Evolutionary conservation across 2,329 filamentous ascomycete species (phyloP), one percentile per base, ranked within the genome.

Genomic region (Drechslera avenae): DNA sequence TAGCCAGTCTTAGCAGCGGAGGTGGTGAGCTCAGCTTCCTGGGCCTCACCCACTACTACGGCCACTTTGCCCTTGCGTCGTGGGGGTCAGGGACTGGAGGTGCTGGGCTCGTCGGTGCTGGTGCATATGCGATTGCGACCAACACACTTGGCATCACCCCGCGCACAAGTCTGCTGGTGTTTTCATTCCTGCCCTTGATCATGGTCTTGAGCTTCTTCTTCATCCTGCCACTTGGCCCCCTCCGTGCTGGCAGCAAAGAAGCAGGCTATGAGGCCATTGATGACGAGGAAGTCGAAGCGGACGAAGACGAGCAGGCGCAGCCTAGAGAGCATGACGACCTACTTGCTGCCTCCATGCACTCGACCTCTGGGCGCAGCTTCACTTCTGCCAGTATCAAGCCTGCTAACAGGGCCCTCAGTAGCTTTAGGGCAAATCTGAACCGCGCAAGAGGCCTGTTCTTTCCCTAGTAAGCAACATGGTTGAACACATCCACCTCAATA

Each of bases 21-120:
- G 89, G 83, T 14, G 94, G 94, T 26, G 94, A 97, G 76, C 79
- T 97, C 52, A 95, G 88, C 73, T 97, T 97, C 68, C 78, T 99
- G 5, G 89, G 91, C 1, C 76, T 99, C 66, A 96, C 93, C 12
- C 93, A 97, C 71, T 97, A 89, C 76, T 97, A 97, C 66, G 94
- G 93, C 0, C 86, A 85, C 7, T 87, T 90, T 73, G 91, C 90
- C 62, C 81, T 97, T 14, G 92, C 92, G 0, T 87, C 90, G 30
- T 99, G 94, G 94, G 89, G 91, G 0, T 93, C 89, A 57, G 93
- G 93, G 0, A 97, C 93, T 0, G 93, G 93, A 1, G 93, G 89
- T 0, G 93, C 93, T 1, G 93, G 93, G 0, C 73, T 99, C 50
- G 80, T 93, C 0, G 94, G 94, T 4, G 91, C 93, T 0, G 91